phyloP scores from a whole-genome alignment of 495 filamentous ascomycete species.

The Hypomontagnella submonticulosa region DNA sequence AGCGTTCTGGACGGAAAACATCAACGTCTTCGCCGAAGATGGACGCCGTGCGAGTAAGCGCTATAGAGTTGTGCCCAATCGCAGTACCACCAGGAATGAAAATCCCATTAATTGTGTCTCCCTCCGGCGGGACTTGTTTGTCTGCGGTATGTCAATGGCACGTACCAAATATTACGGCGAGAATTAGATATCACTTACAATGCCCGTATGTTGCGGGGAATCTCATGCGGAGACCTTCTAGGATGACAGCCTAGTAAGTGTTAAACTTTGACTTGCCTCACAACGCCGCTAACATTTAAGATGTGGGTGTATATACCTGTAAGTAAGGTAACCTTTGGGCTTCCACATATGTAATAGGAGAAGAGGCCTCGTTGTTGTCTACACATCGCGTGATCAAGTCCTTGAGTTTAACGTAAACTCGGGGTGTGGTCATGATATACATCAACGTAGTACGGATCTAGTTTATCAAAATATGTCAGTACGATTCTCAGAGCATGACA shows the following conservation, averaged over 20 bases:
- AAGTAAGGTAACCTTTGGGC: conserved; percentile 57
- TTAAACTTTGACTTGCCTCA: neutral
- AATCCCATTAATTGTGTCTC: conserved; percentile 58
- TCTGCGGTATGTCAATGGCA: conserved; percentile 11
- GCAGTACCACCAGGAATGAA: conserved; percentile 60
- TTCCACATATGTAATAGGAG: conserved; percentile 53
- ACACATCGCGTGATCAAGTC: conserved; percentile 60
- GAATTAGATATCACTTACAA: conserved; percentile 11
- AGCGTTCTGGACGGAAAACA: conserved; percentile 6
- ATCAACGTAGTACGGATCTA: conserved; percentile 64
- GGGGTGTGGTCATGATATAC: conserved; percentile 59
- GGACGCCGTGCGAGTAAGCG: conserved; percentile 50
- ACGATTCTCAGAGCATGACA: too few relatives aligned
- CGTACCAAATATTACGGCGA: neutral
- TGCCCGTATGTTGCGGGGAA: conserved; percentile 43
- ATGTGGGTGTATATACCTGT: conserved; percentile 22
- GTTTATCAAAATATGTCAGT: too few relatives aligned
- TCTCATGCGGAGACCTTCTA: conserved; percentile 59
- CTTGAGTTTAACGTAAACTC: conserved; percentile 63
- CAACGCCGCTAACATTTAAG: too few relatives aligned
- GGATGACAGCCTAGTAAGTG: conserved; percentile 54
- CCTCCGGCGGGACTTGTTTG: conserved; percentile 56
- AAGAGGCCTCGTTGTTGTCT: conserved; percentile 43
- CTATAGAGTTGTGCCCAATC: conserved; percentile 54
- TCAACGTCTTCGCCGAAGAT: conserved; percentile 14